Base-by-base conservation (phyloP, 495 filamentous ascomycete genomes). In the Penicillium desertorum region DNA sequence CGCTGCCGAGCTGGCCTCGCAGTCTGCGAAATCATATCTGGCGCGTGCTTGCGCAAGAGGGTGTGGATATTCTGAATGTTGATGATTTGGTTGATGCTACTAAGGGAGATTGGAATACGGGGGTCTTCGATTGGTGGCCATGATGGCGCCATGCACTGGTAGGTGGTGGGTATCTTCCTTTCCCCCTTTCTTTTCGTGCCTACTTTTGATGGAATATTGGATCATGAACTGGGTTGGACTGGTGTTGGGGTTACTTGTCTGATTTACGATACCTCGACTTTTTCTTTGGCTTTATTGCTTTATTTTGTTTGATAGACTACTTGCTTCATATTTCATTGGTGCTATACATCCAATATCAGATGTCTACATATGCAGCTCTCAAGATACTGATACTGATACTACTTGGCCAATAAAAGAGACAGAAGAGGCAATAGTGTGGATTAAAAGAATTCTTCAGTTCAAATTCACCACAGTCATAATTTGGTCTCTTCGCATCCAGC, bases 1-100 rank as follows among this genome's bases (percentile, higher is more conserved):
- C 85, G n/a, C 64, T 87, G 22, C 90, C 90, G 0, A 70, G 71
- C 54, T 95, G 90, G 90, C 90, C 91, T 11, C 70, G 87, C n/a
- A 80, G 83, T 47, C 61, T 87, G 62, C 75, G 91, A 42, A 88
- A 94, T 70, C 78, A 83, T 54, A 72, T 95, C 17, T 95, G 90
- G 91, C 72, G 83, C 46, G 77, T 87, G 4, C 66, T 96, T n/a
- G 76, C 86, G 27, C 71, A 78, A 43, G 88, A 91, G 61, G 90
- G 89, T 0, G 86, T 87, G 5, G 88, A 89, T 66, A 72, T 91
- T 29, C 70, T 95, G 32, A 94, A 92, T 67, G 89, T 87, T 6
- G 90, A 95, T 76, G 89, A 94, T 73, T 67, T 95, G 53, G 65
- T 76, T 19, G 78, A 65, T 34, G 85, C 80, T 8, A 78, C 80